Percentiles rank a stretch among this genome's conserved stretches.
These are phyloP conservation scores for Hypoxylon sp. DNA, from an alignment of 2,329 filamentous ascomycete species.

Conservation along the genomic window DNA sequence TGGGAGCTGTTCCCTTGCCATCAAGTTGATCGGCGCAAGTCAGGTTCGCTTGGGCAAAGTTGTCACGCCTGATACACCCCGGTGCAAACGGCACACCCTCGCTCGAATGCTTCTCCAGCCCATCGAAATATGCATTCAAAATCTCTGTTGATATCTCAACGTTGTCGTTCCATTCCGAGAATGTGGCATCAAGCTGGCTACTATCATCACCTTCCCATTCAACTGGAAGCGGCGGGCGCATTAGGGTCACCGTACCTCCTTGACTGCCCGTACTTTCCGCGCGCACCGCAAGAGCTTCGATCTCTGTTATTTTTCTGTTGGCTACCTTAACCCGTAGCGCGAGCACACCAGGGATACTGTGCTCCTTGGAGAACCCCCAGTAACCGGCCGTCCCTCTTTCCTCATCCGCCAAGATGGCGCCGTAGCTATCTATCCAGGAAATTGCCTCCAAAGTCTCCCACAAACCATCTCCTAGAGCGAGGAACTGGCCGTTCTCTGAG, in stretches of 20 bases:
- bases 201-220: slow-evolving; percentile 44
- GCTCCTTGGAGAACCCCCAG: slow-evolving; percentile 45
- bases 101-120: slow-evolving; percentile 44
- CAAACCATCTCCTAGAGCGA: slow-evolving; percentile 44
- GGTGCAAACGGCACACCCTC: slow-evolving; percentile 38
- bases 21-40: slow-evolving; percentile 45
- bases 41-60: slow-evolving; percentile 33
- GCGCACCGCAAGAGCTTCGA: slow-evolving; percentile 45
- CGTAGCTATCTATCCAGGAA: slow-evolving; percentile 36
- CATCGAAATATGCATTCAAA: slow-evolving; percentile 42
- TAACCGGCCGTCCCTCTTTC: slow-evolving; percentile 38
- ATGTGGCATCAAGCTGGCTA: slow-evolving; percentile 33
- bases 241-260: slow-evolving; percentile 45
- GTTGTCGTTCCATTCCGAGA: slow-evolving; percentile 17
- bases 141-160: slow-evolving; percentile 26
- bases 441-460: slow-evolving; percentile 43
- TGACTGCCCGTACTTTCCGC: slow-evolving; percentile 39
- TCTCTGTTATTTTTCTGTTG: slow-evolving; percentile 40
- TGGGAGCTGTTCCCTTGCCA: slow-evolving; percentile 39
- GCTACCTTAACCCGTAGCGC: slow-evolving; percentile 42
- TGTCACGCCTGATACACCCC: slow-evolving; percentile 44
- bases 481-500: slow-evolving; percentile 47
- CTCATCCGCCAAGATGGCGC: slow-evolving; percentile 36
- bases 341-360: slow-evolving; percentile 43
- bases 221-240: slow-evolving; percentile 47